phyloP scores from a whole-genome alignment of 2,329 filamentous ascomycete genomes.

The Arthroderma sp. region DNA sequence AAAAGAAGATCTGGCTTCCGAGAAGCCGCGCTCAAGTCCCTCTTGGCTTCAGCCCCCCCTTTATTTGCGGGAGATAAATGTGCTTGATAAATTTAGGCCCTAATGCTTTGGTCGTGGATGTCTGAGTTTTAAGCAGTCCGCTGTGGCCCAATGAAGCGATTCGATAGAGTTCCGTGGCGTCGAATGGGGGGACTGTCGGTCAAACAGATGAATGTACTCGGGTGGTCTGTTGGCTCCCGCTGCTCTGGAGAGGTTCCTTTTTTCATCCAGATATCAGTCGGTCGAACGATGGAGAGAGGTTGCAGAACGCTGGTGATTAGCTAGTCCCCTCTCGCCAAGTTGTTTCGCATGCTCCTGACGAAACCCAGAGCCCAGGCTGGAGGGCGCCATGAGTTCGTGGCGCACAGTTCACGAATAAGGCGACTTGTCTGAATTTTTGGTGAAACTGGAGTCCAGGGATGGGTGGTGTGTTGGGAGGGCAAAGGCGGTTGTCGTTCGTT shows the following conservation, averaged over 20 bases:
- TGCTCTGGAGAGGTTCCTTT: neutral
- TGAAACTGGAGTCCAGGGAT: neutral
- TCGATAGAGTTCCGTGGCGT: slow-evolving; percentile 4
- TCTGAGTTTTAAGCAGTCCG: slow-evolving; percentile 1
- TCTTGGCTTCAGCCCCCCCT: neutral
- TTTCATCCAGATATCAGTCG: neutral
- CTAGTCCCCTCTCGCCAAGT: slow-evolving; percentile 2
- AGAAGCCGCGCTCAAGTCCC: neutral
- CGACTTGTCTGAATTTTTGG: neutral
- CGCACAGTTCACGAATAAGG: neutral
- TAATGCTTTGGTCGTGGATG: neutral
- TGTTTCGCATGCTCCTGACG: neutral
- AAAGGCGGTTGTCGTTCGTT: neutral
- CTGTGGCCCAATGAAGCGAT: slow-evolving; percentile 2
- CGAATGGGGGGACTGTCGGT: neutral
- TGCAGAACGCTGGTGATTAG: neutral
- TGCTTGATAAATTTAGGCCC: neutral
- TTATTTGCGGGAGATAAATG: neutral
- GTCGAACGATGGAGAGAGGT: neutral
- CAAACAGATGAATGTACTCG: neutral
- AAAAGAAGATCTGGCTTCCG: slow-evolving; percentile 2
- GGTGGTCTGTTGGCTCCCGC: slow-evolving; percentile 1
- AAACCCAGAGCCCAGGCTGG: neutral
- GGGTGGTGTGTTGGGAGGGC: neutral
- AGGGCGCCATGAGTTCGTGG: slow-evolving; percentile 1